phyloP scores from a whole-genome alignment of 2,329 filamentous ascomycete genomes.

The Rhynchosporium secalis region DNA sequence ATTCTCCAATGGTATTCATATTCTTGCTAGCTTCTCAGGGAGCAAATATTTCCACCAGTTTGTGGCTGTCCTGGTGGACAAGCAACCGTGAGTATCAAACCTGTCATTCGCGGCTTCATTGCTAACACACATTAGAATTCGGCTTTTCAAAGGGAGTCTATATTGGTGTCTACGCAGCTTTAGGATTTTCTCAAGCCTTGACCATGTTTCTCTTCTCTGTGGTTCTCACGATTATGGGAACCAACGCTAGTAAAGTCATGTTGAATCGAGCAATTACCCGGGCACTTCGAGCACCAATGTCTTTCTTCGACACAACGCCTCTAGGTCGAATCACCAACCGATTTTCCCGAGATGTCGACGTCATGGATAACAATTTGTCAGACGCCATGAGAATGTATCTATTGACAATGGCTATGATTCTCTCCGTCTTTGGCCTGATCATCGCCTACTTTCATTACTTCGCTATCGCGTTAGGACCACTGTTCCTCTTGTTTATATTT shows the following conservation, averaged over 20 bases:
- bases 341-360: conserved; percentile 92
- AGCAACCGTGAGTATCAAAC: conserved; percentile 65
- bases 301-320: conserved; percentile 96
- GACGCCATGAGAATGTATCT: conserved; percentile 94
- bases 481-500: conserved; percentile 77
- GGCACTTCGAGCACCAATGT: conserved; percentile 74
- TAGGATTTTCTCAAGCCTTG: conserved; percentile 70
- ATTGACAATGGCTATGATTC: conserved; percentile 78
- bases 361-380: conserved; percentile 90
- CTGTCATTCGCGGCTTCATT: not conserved
- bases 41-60: conserved; percentile 80
- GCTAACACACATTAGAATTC: conserved; percentile 50
- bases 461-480: conserved; percentile 63
- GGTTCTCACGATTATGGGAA: conserved; percentile 74
- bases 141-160: conserved; percentile 67
- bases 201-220: conserved; percentile 82
- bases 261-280: conserved; percentile 76
- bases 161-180: conserved; percentile 68
- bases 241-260: conserved; percentile 78
- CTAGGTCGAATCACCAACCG: conserved; percentile 94
- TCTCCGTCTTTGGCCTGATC: conserved; percentile 83
- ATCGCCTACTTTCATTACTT: conserved; percentile 91
- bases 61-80: conserved; percentile 96
- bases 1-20: conserved; percentile 55
- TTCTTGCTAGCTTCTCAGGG: conserved; percentile 66